Evolutionary conservation across 306 rosid genomes (phyloP), one percentile per base, ranked within the genome.

Genomic region (Inga leiocalycina): DNA sequence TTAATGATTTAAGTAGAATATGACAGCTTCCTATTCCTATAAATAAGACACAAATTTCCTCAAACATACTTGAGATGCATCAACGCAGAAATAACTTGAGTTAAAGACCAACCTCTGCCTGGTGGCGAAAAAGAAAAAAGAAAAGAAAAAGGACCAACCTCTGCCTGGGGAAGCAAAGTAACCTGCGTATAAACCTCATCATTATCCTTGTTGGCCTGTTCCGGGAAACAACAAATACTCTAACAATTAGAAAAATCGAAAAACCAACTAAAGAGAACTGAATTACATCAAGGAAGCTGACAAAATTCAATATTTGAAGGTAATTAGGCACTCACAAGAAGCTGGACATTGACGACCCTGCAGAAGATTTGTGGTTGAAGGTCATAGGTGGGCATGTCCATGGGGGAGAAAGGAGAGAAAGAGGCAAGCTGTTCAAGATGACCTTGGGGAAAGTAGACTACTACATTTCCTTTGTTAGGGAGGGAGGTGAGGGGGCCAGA

Each of bases 401-500:
- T 56, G 79, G 94, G 71, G 0, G 98, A 88, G 84, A 92, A 88
- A 68, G 93, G 94, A 80, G 97, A 87, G 79, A 90, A 88, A 64
- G 94, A 89, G 41, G 92, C 86, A 75, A 84, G 85, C 79, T 95
- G 98, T 73, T 95, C 98, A 70, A 92, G 83, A 86, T 95, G 98
- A 27, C 98, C 98, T 72, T 95, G 98, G 59, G 98, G 98, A 80
- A 93, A 93, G 83, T 93, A 95, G 78, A 93, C 97, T 20, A 95
- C 96, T 85, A 83, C 97, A 91, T 95, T 95, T 80, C 96, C 98
- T 84, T 91, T 93, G 91, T 91, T 93, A 46, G 98, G 98, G 5
- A 95, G 97, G 46, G 94, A 88, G 76, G 93, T 88, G 59, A 93
- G 92, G 62, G 98, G 98, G n/a, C 98, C 98, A 88, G 98, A 98